Conservation (phyloP, 2,329 filamentous ascomycete genomes). For the Didymella segeticola region DNA sequence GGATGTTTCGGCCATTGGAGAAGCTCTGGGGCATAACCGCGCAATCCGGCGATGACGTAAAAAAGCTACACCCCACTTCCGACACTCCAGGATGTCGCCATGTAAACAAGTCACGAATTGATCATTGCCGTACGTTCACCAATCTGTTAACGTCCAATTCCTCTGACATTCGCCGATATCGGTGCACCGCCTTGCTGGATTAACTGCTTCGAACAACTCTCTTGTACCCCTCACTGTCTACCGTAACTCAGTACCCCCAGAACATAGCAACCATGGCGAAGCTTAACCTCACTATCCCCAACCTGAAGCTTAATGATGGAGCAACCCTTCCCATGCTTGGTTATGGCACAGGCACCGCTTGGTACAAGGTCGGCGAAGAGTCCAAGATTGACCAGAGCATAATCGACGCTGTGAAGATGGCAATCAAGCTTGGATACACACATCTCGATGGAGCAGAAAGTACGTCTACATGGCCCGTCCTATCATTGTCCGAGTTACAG, state of each 20-base stretch:
- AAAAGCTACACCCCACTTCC: constrained; percentile 12
- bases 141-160: not conserved
- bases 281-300: constrained; percentile 59
- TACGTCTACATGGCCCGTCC: constrained; percentile 38
- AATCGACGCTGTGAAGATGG: constrained; percentile 64
- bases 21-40: not conserved
- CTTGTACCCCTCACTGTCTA: not conserved
- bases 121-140: constrained; percentile 1
- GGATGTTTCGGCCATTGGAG: not conserved
- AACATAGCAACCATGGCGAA: constrained; percentile 46
- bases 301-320: constrained; percentile 75
- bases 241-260: not conserved
- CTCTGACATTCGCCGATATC: not conserved
- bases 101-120: constrained; percentile 20
- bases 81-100: constrained; percentile 3
- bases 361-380: constrained; percentile 61
- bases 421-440: constrained; percentile 72
- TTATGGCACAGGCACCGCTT: constrained; percentile 76
- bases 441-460: constrained; percentile 79
- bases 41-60: constrained; percentile 11
- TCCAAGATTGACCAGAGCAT: constrained; percentile 63
- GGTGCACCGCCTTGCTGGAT: not conserved
- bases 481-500: not conserved
- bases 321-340: constrained; percentile 74
- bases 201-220: not conserved